Conservation (phyloP, 306 rosid genomes). For the Hippophae tibetana region DNA sequence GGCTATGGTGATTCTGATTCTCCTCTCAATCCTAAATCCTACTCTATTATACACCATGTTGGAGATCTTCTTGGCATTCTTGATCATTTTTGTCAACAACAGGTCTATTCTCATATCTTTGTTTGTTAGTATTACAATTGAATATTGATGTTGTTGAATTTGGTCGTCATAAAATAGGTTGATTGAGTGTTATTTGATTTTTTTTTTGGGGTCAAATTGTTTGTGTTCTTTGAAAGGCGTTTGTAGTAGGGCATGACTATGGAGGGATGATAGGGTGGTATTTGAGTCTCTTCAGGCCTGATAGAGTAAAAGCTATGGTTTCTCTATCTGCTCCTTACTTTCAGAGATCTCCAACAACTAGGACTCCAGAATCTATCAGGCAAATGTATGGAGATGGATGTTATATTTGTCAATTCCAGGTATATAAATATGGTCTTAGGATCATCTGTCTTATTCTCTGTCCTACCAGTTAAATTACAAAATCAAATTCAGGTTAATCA, state of each 20-base stretch:
- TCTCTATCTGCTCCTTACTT: constrained; percentile 45
- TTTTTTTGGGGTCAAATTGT: too few species aligned
- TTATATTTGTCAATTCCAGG: constrained; percentile 65
- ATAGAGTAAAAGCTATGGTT: constrained; percentile 52
- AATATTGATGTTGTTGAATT: too few species aligned
- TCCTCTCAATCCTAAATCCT: constrained; percentile 40
- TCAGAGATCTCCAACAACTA: constrained; percentile 38
- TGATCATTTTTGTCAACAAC: constrained; percentile 51
- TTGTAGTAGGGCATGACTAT: constrained; percentile 58
- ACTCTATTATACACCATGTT: constrained; percentile 33
- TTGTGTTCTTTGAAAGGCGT: constrained; percentile 29
- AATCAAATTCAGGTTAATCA: too few species aligned
- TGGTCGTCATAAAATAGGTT: neutral
- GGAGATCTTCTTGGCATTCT: constrained; percentile 54
- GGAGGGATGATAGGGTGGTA: constrained; percentile 56
- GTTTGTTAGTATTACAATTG: neutral
- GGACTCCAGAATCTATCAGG: constrained; percentile 28
- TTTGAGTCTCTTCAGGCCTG: constrained; percentile 53
- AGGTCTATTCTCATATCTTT: constrained; percentile 25
- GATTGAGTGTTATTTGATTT: neutral
- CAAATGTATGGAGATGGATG: constrained; percentile 33
- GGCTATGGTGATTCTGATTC: constrained; percentile 61
- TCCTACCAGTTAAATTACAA: too few species aligned
- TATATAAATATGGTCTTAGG: constrained; percentile 1
- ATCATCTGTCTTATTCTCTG: too few species aligned